Evolutionary conservation across 2,329 filamentous ascomycete species (phyloP), one percentile per base, ranked within the genome.

Genomic region (Boeremia exigua): DNA sequence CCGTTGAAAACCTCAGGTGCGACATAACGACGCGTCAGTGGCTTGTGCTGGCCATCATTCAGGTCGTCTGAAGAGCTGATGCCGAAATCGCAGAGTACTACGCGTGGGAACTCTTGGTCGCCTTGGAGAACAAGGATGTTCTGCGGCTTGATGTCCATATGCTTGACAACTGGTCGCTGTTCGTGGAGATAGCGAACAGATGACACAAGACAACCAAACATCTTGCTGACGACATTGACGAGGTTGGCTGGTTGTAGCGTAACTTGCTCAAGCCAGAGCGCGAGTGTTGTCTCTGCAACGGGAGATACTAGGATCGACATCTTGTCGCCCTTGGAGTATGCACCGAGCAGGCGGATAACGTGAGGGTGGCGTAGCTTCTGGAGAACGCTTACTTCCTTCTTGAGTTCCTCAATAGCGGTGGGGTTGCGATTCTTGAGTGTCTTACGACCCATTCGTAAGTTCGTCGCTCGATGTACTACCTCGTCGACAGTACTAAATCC

Each of bases 331-430:
- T 68, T 71, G 3, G 70, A 65, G 46, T 75, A 74, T n/a, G 70
- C 64, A 23, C 68, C 73, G 7, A 75, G 62, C 59, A 75, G 66
- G n/a, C 72, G 72, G 40, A 76, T 71, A n/a, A 75, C 66, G 53
- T 76, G 73, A 32, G 73, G 72, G 43, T 76, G 73, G 46, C 73
- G 71, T 25, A 76, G 69, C 52, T 75, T 74, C 60, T 75, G 70
- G 2, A 76, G 67, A 19, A 73, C 62, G 40, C 62, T 58, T 5
- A 75, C 72, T 57, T 75, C 74, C 58, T 74, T 72, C 56, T 63
- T 68, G 8, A 75, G 56, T 36, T 75, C 73, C 15, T 69, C 65
- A 6, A 72, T 54, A 3, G 70, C 72, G 6, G 67, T 68, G 17
- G 55, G 62, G 17, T 70, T 59, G 12, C 70, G 70, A 53, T 75